These are phyloP conservation scores for Phytophthora nicotianae DNA, from an alignment of 352 stramenopile genomes.

Conservation along the genomic window DNA sequence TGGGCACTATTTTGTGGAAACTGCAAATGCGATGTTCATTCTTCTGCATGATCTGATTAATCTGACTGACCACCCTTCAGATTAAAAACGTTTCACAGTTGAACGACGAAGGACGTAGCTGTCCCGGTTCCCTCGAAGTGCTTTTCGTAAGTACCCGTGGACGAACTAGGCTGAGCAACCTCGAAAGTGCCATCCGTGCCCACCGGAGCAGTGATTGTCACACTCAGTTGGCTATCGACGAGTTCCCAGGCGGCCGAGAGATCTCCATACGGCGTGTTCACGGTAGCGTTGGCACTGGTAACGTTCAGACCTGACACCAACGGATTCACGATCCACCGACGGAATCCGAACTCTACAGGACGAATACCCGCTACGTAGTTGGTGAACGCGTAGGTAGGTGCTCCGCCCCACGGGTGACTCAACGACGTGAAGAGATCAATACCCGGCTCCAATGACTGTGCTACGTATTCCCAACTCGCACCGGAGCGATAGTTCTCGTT, in stretches of 20 bases:
- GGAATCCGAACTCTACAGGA: constrained; percentile 25
- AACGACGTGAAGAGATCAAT: constrained; percentile 29
- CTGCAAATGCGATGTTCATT: too few species aligned
- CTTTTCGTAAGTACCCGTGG: too few species aligned
- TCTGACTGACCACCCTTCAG: too few species aligned
- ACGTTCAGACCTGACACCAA: constrained; percentile 28
- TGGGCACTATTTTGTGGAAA: too few species aligned
- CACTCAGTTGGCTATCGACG: too few species aligned
- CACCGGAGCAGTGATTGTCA: background rate
- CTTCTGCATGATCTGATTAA: too few species aligned
- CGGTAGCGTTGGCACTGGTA: constrained; percentile 25
- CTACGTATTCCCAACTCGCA: constrained; percentile 35
- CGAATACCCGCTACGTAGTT: constrained; percentile 18
- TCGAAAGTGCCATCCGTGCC: background rate
- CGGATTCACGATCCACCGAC: constrained; percentile 36
- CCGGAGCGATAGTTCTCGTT: constrained; percentile 28
- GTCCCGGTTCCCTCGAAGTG: too few species aligned
- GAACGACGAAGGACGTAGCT: too few species aligned
- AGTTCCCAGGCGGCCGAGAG: constrained; percentile 16
- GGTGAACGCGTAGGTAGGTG: background rate
- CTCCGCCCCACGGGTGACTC: constrained; percentile 21
- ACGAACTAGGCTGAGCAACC: too few species aligned
- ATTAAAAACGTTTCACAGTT: too few species aligned
- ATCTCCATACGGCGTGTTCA: constrained; percentile 32
- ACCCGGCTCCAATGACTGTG: constrained; percentile 28